These are phyloP conservation scores for Boletus barrowsii DNA, from an alignment of 768 basidiomycete species.

Conservation along the genomic window DNA sequence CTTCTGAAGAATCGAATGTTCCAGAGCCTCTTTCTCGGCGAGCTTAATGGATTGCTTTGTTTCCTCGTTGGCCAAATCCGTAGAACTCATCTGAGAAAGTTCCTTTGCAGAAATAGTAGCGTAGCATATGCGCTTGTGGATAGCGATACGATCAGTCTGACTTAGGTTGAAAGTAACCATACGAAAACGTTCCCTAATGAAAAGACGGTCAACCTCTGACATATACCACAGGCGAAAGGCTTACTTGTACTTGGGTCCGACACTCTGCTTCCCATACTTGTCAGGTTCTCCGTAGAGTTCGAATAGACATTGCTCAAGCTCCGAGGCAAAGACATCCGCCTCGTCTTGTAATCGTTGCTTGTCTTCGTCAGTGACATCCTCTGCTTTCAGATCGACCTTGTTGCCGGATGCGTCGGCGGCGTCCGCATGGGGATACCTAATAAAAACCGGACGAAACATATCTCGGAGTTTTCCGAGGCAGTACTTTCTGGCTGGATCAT, in stretches of 20 bases:
- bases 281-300: constrained; percentile 77
- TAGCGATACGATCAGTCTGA: constrained; percentile 72
- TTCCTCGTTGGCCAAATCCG: constrained; percentile 87
- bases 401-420: constrained; percentile 29
- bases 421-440: constrained; percentile 61
- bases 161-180: constrained; percentile 87
- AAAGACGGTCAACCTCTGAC: constrained; percentile 6
- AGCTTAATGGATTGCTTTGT: constrained; percentile 77
- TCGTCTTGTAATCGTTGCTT: constrained; percentile 51
- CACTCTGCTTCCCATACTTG: constrained; percentile 59
- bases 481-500: constrained; percentile 78
- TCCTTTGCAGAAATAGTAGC: constrained; percentile 64
- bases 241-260: constrained; percentile 80
- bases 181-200: constrained; percentile 78
- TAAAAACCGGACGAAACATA: constrained; percentile 66
- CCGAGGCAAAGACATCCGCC: constrained; percentile 62
- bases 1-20: constrained; percentile 80
- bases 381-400: constrained; percentile 43
- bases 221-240: constrained; percentile 22
- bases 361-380: constrained; percentile 60
- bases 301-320: constrained; percentile 75
- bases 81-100: constrained; percentile 82
- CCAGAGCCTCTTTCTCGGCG: constrained; percentile 78
- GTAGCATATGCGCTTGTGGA: constrained; percentile 77
- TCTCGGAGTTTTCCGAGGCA: constrained; percentile 76